Evolutionary conservation across 805 yeast species (phyloP).

Genomic region (Saturnispora sanitii): DNA sequence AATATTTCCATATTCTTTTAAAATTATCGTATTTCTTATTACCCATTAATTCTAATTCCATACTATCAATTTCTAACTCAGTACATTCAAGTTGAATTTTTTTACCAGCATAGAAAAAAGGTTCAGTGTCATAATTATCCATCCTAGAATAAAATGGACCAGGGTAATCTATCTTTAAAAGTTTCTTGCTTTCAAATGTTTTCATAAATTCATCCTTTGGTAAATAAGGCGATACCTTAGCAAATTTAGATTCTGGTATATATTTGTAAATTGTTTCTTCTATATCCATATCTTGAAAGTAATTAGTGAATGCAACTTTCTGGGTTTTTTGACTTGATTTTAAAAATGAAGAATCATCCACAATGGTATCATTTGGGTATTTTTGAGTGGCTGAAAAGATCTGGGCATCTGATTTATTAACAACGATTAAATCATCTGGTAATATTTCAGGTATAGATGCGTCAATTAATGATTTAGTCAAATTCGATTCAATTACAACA

Average conservation of each 20-base stretch:
- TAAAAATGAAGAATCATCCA: neutral
- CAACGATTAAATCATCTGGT: neutral
- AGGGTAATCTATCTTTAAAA: slow-evolving; percentile 43
- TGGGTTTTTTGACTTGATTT: neutral
- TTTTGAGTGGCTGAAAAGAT: slow-evolving; percentile 6
- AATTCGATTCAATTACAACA: neutral
- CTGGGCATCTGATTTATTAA: slow-evolving; percentile 1
- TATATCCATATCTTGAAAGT: slow-evolving; percentile 1
- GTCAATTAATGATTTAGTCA: slow-evolving; percentile 7
- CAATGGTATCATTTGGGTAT: neutral
- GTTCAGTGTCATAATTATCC: slow-evolving; percentile 40
- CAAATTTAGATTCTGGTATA: neutral
- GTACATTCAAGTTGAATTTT: slow-evolving; percentile 39
- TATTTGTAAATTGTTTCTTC: slow-evolving; percentile 1
- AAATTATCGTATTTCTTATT: neutral
- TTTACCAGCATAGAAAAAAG: slow-evolving; percentile 61
- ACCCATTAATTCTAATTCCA: neutral
- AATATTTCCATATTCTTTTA: slow-evolving; percentile 10
- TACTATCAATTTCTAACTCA: slow-evolving; percentile 21
- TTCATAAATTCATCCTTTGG: slow-evolving; percentile 16
- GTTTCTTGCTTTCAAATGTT: slow-evolving; percentile 32
- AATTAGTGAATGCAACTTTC: neutral
- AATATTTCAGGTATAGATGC: slow-evolving; percentile 2
- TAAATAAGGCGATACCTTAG: slow-evolving; percentile 9
- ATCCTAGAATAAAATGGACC: slow-evolving; percentile 56